Percentiles rank a stretch among this genome's conserved stretches.
phyloP scores from a whole-genome alignment of 257 asterid genomes.

The Petunia secreta region DNA sequence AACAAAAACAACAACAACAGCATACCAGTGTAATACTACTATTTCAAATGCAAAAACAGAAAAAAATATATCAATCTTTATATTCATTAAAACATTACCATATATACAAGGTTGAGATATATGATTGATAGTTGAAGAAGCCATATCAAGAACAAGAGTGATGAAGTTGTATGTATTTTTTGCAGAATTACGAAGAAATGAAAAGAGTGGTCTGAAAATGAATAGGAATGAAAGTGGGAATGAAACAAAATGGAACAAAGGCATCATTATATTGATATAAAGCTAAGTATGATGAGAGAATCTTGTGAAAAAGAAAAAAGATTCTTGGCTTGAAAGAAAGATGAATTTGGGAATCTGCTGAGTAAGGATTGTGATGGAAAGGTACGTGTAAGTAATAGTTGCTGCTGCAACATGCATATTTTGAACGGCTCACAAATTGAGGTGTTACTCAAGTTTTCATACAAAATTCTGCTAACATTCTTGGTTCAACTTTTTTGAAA shows the following conservation, averaged over 20 bases:
- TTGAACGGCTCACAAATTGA: slow-evolving; percentile 25
- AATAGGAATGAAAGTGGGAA: slow-evolving; percentile 36
- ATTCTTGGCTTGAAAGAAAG: slow-evolving; percentile 33
- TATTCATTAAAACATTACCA: slow-evolving; percentile 46
- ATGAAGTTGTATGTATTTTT: slow-evolving; percentile 39
- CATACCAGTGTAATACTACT: neutral
- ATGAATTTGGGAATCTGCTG: slow-evolving; percentile 33
- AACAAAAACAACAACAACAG: too few relatives aligned
- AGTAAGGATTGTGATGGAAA: slow-evolving; percentile 33
- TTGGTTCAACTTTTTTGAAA: neutral
- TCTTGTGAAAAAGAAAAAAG: slow-evolving; percentile 21
- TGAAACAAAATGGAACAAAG: slow-evolving; percentile 50
- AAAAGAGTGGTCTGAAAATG: slow-evolving; percentile 35
- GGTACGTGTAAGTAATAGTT: neutral
- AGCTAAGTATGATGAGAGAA: slow-evolving; percentile 54
- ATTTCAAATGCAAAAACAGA: slow-evolving; percentile 28
- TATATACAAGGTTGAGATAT: slow-evolving; percentile 84
- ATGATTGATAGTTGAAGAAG: slow-evolving; percentile 78
- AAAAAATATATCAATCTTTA: neutral
- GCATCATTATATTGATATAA: slow-evolving; percentile 74
- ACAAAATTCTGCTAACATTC: slow-evolving; percentile 13
- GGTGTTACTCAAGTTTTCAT: slow-evolving; percentile 18
- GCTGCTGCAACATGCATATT: slow-evolving; percentile 13
- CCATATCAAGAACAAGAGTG: slow-evolving; percentile 47
- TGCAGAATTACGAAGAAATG: slow-evolving; percentile 31